Base-by-base conservation (phyloP, 768 basidiomycete genomes). In the Leccinum barrowsii region DNA sequence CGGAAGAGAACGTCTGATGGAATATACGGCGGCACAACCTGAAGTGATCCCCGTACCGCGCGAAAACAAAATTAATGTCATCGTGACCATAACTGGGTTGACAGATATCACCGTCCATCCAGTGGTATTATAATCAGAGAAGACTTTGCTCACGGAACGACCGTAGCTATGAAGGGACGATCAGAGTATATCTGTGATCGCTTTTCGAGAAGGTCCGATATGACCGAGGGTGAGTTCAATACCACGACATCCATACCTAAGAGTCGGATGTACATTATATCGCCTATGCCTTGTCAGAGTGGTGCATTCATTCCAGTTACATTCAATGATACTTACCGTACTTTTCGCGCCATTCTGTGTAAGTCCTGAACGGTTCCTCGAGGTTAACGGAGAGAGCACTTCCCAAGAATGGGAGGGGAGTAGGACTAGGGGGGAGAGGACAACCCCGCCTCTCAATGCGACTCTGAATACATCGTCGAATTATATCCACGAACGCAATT, bases 171-270 rank as follows among this genome's bases (percentile, higher is more conserved):
- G 49, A 52, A 53, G 2, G 85, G 84, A 6, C 84, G 78, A 67
- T 80, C 77, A 8, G 82, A 82, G 61, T 83, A 82, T 32, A 79
- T 75, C 11, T 68, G 66, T 2, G 80, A 77, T 10, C 80, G 75
- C 50, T 74, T 72, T 49, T 82, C 80, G 35, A 85, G 70, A 2
- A 85, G 73, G 44, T 82, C 81, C 17, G 71, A 60, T 1, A 74
- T 35, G 34, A 11, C 40, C 40, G 10, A 42, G 2, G 40, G n/a
- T 5, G 40, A 42, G 40, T 42, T 42, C 40, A 42, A 42, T 42
- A 42, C 40, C n/a, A 42, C 40, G 40, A 42, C 40, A 2, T 42
- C n/a, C 40, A 19, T 42, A 42, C n/a, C 40, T 10, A 42, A 42
- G 40, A 42, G 40, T 42, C 40, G 42, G 11, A 44, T 44, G 42